phyloP scores from a whole-genome alignment of 1,284 basidiomycete genomes.

The Papiliotrema terrestris region DNA sequence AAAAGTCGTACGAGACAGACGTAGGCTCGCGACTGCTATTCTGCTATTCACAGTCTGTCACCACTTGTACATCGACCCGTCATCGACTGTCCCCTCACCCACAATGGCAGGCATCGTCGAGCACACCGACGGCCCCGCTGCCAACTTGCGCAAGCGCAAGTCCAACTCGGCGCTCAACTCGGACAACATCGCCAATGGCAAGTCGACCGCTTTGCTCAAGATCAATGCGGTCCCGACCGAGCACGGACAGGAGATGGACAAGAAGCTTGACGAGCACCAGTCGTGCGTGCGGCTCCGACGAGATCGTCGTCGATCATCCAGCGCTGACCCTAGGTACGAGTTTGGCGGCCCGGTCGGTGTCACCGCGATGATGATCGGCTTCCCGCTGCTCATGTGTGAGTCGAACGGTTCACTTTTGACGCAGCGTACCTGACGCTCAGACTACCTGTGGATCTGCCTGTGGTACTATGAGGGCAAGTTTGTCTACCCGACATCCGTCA shows the following conservation, averaged over 20 bases:
- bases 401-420: not conserved
- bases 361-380: constrained; percentile 87
- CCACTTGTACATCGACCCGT: too few relatives aligned
- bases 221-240: constrained; percentile 52
- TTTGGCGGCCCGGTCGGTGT: constrained; percentile 95
- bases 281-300: constrained; percentile 52
- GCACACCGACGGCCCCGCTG: constrained; percentile 9
- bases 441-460: constrained; percentile 97
- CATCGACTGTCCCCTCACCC: not conserved
- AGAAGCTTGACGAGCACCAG: constrained; percentile 69
- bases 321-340: constrained; percentile 63
- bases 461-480: constrained; percentile 92
- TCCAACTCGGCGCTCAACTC: constrained; percentile 12
- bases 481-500: constrained; percentile 67
- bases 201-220: constrained; percentile 25
- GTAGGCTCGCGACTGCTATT: too few relatives aligned
- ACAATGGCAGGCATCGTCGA: not conserved
- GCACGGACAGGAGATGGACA: constrained; percentile 66
- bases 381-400: constrained; percentile 60
- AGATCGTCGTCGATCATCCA: too few relatives aligned
- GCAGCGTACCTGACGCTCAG: constrained; percentile 56
- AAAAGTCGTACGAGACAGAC: too few relatives aligned
- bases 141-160: constrained; percentile 27
- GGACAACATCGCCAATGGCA: constrained; percentile 23
- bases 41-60: too few relatives aligned